Percentiles rank a stretch among this genome's conserved stretches.
Evolutionary conservation across 2,329 filamentous ascomycete species (phyloP).

Genomic region (Epichloe typhina): DNA sequence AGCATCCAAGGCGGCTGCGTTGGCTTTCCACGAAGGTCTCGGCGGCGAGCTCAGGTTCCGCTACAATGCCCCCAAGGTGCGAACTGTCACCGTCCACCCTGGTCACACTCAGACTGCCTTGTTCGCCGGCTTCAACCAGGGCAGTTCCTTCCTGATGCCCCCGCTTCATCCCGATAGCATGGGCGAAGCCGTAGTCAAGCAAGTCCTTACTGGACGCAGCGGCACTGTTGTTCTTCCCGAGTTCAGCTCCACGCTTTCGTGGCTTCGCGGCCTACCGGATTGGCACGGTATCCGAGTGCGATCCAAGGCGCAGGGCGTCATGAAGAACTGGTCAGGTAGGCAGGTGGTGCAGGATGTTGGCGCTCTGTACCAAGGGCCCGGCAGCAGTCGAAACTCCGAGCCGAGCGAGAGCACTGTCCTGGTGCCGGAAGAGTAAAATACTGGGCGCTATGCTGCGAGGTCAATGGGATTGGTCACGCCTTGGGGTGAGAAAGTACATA

Average conservation of each 20-base stretch:
- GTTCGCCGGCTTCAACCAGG: conserved; percentile 39
- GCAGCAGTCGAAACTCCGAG: not conserved
- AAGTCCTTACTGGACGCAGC: conserved; percentile 34
- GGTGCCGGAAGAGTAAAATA: conserved; percentile 16
- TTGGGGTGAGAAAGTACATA: not conserved
- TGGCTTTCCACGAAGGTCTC: conserved; percentile 56
- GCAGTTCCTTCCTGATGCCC: conserved; percentile 26
- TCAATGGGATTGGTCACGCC: too few species aligned
- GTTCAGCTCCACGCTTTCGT: conserved; percentile 25
- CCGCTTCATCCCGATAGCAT: conserved; percentile 26
- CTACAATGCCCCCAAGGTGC: conserved; percentile 50
- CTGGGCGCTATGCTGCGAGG: too few species aligned
- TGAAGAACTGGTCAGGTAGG: conserved; percentile 30
- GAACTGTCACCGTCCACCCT: conserved; percentile 54
- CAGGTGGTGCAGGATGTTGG: conserved; percentile 35
- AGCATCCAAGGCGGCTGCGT: conserved; percentile 50
- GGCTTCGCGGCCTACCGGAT: conserved; percentile 41
- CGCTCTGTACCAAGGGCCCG: conserved; percentile 7
- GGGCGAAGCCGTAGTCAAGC: conserved; percentile 33
- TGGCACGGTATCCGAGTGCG: conserved; percentile 48
- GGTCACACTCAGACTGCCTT: conserved; percentile 23
- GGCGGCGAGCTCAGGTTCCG: conserved; percentile 41
- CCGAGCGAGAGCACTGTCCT: conserved; percentile 12
- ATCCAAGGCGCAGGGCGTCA: conserved; percentile 25
- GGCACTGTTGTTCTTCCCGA: conserved; percentile 34